A percentile compares a stretch with the other conserved stretches of the same genome.
Evolutionary conservation across 2,329 filamentous ascomycete genomes (phyloP).

Genomic region (Stagonosporopsis rhizophila): DNA sequence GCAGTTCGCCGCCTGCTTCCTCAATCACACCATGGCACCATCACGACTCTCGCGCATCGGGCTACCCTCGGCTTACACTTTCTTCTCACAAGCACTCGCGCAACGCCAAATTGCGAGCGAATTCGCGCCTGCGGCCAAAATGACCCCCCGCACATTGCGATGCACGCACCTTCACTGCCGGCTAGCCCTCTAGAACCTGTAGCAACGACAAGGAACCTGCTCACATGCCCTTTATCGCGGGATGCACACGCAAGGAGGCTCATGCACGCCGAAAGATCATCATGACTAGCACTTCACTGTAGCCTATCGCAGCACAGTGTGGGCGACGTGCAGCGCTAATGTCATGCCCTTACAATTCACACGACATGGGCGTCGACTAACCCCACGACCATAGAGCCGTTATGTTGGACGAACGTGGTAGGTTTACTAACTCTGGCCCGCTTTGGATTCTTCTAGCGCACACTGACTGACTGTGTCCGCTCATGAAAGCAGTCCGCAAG

Average conservation of each 20-base stretch:
- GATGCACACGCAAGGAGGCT: slow-evolving; percentile 19
- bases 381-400: slow-evolving; percentile 36
- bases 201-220: slow-evolving; percentile 9
- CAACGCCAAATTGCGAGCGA: background rate
- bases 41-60: slow-evolving; percentile 18
- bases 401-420: slow-evolving; percentile 35
- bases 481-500: slow-evolving; percentile 21
- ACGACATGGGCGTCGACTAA: slow-evolving; percentile 19
- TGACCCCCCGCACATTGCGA: slow-evolving; percentile 30
- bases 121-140: slow-evolving; percentile 15
- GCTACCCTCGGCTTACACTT: slow-evolving; percentile 43
- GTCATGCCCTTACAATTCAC: slow-evolving; percentile 29
- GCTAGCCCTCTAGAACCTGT: slow-evolving; percentile 24
- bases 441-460: slow-evolving; percentile 27
- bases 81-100: background rate
- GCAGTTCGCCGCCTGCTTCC: slow-evolving; percentile 21
- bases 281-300: slow-evolving; percentile 5
- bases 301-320: slow-evolving; percentile 24
- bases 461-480: slow-evolving; percentile 22
- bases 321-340: slow-evolving; percentile 22
- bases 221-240: slow-evolving; percentile 12
- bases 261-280: slow-evolving; percentile 21
- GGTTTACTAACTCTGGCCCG: slow-evolving; percentile 27
- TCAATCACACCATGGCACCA: slow-evolving; percentile 31
- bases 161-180: slow-evolving; percentile 33